Percentiles rank a stretch among this genome's conserved stretches.
Conservation (phyloP, 2,329 filamentous ascomycete species). For the Claviceps fusiformis region DNA sequence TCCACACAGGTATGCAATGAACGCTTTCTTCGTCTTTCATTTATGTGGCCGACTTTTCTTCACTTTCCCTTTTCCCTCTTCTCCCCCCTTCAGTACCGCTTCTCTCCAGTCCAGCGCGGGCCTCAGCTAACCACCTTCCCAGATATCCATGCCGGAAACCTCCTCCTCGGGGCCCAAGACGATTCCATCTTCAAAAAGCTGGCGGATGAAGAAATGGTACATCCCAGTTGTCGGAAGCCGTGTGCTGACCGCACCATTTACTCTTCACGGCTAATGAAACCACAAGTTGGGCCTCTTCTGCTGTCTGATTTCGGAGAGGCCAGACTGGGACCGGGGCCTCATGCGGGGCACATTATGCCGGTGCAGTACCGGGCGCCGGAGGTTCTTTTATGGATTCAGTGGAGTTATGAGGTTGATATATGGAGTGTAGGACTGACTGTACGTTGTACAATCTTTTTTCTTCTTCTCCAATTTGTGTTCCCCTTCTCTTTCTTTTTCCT, state of each 20-base stretch:
- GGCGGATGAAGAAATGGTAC: background rate
- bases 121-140: background rate
- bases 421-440: background rate
- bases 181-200: background rate
- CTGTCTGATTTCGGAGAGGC: background rate
- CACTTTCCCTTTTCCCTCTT: background rate
- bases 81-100: background rate
- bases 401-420: background rate
- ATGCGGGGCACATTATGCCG: slow-evolving; percentile 17
- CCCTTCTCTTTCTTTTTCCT: background rate
- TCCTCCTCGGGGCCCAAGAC: background rate
- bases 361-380: background rate
- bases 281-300: slow-evolving; percentile 1
- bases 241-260: background rate
- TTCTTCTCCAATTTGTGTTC: too few relatives aligned
- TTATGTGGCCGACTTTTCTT: background rate
- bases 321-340: slow-evolving; percentile 5
- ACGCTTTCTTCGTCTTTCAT: too few relatives aligned
- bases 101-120: background rate
- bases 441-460: background rate
- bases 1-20: background rate
- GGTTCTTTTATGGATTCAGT: background rate
- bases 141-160: background rate
- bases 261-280: background rate
- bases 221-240: background rate